Evolutionary conservation across 306 rosid species (phyloP).

Genomic region (Vigna radiata): DNA sequence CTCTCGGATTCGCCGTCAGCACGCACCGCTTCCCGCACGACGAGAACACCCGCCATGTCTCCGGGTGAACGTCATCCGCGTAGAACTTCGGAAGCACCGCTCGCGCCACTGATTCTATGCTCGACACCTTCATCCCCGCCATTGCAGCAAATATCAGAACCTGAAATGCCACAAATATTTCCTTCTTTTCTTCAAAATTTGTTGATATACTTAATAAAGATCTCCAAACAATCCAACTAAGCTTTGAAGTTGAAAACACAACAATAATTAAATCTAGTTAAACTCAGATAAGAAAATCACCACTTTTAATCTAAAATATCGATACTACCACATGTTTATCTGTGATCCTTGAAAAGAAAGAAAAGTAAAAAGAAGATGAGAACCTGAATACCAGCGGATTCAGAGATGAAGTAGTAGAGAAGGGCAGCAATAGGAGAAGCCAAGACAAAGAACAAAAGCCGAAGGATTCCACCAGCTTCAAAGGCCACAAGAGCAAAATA

Average conservation of each 20-base stretch:
- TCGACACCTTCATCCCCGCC: constrained; percentile 60
- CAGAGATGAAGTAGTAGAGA: constrained; percentile 76
- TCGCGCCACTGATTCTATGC: constrained; percentile 73
- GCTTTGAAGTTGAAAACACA: no score
- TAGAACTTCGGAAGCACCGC: constrained; percentile 89
- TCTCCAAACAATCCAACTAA: no score
- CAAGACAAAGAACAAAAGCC: constrained; percentile 69
- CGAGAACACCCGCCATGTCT: constrained; percentile 76
- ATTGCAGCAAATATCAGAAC: constrained; percentile 69
- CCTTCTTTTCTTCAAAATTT: no score
- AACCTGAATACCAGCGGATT: constrained; percentile 75
- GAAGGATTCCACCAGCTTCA: constrained; percentile 73
- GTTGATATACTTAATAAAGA: no score
- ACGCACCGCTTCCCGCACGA: constrained; percentile 71
- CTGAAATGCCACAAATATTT: constrained; percentile 11
- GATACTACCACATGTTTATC: no score
- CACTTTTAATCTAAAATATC: no score
- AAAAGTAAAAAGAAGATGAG: neutral
- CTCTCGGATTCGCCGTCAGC: constrained; percentile 75
- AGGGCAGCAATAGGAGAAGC: constrained; percentile 71
- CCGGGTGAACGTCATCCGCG: constrained; percentile 61
- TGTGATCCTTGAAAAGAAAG: no score
- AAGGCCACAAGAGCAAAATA: constrained; percentile 81
- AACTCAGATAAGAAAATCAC: no score
- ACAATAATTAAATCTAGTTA: no score